Evolutionary conservation across 2,329 filamentous ascomycete genomes (phyloP), one percentile per base, ranked within the genome.

Genomic region (Penicillium sp.): DNA sequence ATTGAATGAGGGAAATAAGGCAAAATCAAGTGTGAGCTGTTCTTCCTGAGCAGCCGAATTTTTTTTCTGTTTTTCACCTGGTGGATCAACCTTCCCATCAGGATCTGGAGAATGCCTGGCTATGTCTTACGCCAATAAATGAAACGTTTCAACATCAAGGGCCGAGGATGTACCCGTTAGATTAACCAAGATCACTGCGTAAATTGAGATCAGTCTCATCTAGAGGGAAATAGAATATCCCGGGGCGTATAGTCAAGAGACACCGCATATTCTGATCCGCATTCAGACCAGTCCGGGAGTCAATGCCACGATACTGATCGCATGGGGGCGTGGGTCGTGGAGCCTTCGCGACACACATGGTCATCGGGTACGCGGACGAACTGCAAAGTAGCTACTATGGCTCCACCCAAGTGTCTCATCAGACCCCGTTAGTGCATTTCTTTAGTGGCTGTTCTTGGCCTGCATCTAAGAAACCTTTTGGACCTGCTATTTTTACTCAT

Each of bases 401-500:
- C 44, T 42, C 58, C 58, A 60, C 51, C 51, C 50, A 13, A 41
- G 46, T 58, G 55, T 60, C 53, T 57, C 49, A 52, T 57, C 42
- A 31, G 53, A 41, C 41, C 47, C 46, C 24, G 36, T 26, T 44
- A 36, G 24, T 58, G 55, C 48, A 44, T 51, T 28, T 45, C 45
- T n/a, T 48, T 51, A 41, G 57, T 49, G 36, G 53, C 29, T 36
- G 42, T 34, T 34, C 49, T 39, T 39, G 52, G 46, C 46, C 34
- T 51, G 45, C 45, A 54, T 51, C 39, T 42, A 49, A 45, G 29
- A 45, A 44, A 52, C 49, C 21, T 41, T 45, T 26, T 47, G 29
- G 46, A 36, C 45, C 29, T 51, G 54, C 58, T 60, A 59, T 57
- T 60, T 60, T 60, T 49, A 54, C 54, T 21, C 50, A 39, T 33